A percentile compares a stretch with the other conserved stretches of the same genome.
These are phyloP conservation scores for Quillaja saponaria DNA, from an alignment of 306 rosid genomes.

Conservation along the genomic window DNA sequence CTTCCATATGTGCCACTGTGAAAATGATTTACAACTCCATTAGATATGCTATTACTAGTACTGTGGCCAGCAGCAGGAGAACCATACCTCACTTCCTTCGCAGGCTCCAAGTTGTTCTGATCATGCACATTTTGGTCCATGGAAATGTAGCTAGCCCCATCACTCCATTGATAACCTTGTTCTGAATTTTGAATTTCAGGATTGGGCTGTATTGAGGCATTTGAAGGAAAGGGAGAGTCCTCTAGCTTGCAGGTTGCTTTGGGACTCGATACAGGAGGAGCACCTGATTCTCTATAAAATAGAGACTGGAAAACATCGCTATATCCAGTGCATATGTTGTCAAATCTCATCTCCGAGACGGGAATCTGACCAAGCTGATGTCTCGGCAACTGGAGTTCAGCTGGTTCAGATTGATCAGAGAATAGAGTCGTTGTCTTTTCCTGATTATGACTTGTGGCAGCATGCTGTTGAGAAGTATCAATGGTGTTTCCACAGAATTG, in stretches of 20 bases:
- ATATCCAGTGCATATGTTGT: conserved; percentile 27
- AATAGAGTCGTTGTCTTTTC: conserved; percentile 30
- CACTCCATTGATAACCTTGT: conserved; percentile 34
- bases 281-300: conserved; percentile 33
- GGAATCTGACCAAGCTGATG: conserved; percentile 39
- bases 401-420: conserved; percentile 38
- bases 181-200: conserved; percentile 42
- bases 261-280: conserved; percentile 31
- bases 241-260: conserved; percentile 38
- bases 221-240: conserved; percentile 41
- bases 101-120: conserved; percentile 31
- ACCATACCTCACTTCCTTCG: conserved; percentile 32
- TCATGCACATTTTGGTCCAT: conserved; percentile 31
- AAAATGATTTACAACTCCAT: conserved; percentile 29
- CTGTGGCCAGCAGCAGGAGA: conserved; percentile 45
- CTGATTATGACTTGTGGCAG: conserved; percentile 24
- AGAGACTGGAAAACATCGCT: conserved; percentile 43
- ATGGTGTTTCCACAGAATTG: conserved; percentile 32
- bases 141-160: conserved; percentile 31
- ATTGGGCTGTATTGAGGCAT: conserved; percentile 36
- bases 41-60: conserved; percentile 37
- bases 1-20: conserved; percentile 40
- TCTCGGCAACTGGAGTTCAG: conserved; percentile 28
- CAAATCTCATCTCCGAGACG: conserved; percentile 34
- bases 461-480: conserved; percentile 29